phyloP scores from a whole-genome alignment of 2,329 filamentous ascomycete species.

The Harringtonia lauricola region DNA sequence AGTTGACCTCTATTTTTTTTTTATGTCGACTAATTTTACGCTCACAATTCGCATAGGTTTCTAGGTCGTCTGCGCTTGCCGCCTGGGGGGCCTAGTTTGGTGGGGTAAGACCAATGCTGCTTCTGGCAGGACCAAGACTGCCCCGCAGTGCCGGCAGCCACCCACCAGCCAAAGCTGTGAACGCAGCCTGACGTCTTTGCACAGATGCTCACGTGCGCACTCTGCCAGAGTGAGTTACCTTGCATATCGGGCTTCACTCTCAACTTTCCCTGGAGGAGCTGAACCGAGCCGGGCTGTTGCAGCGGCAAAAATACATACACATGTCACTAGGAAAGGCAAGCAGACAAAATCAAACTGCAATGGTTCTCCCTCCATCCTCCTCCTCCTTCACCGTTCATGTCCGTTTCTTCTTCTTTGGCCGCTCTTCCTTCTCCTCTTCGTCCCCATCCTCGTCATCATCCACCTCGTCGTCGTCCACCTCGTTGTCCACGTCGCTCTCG shows the following conservation, averaged over 20 bases:
- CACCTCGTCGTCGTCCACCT: conserved; percentile 37
- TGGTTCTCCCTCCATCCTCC: background rate
- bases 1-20: background rate
- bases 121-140: background rate
- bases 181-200: conserved; percentile 1
- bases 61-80: background rate
- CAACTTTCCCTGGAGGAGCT: too few species aligned
- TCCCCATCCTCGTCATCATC: conserved; percentile 31
- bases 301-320: too few species aligned
- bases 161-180: background rate
- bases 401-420: conserved; percentile 29
- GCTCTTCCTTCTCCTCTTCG: conserved; percentile 15
- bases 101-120: conserved; percentile 2
- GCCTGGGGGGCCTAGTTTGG: background rate
- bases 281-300: too few species aligned
- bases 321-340: too few species aligned
- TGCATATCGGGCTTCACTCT: too few species aligned
- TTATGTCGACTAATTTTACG: background rate
- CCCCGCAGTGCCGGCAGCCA: too few species aligned
- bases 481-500: conserved; percentile 47
- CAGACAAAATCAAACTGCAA: background rate
- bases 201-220: background rate
- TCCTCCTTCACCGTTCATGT: conserved; percentile 13
- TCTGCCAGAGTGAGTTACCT: too few species aligned
- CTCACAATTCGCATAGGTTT: background rate